Evolutionary conservation across 192 early-diverging fungal species (phyloP), one percentile per base, ranked within the genome.

Genomic region (Obelidium mucronatum): DNA sequence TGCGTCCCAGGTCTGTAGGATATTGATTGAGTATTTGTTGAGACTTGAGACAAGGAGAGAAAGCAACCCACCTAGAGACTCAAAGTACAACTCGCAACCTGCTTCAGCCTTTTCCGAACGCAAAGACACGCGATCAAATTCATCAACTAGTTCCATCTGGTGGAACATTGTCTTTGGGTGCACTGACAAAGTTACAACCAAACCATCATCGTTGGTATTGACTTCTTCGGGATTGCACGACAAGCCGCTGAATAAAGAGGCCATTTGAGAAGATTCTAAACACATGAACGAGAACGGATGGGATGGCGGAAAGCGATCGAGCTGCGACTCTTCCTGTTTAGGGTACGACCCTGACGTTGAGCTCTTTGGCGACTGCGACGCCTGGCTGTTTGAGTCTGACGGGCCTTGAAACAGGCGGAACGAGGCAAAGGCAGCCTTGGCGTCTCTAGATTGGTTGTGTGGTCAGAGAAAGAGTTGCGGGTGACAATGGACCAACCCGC

Each of bases 51-150:
- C 8, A 19, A 48, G 11, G 19, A 48, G 44, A 15, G 8, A 19
- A 17, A 19, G 28, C 40, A 15, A 24, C 78, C 37, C 52, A 81
- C 80, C 80, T 31, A 59, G 42, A 39, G 70, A 75, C 42, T 82
- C 81, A 54, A 82, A 77, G 51, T 82, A 82, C 40, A 82, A 40
- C 55, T 82, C 81, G 56, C 82, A 82, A 22, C 79, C 81, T 36
- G 40, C 40, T 5, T 81, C 81, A 52, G 68, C 72, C 56, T 77
- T 81, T 24, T 82, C 81, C 24, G 67, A 55, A 39, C 81, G n/a
- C 44, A 82, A 40, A 30, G 78, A 70, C n/a, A 82, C 44, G 33
- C 39, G 52, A 55, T 82, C 81, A 22, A 78, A 56, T 24, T 80
- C 78, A 64, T 82, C 81, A 28, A 82, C 78, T 24, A 82, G 66